Percentiles rank a stretch among this genome's conserved stretches.
These are phyloP conservation scores for Emmonsia crescens DNA, from an alignment of 2,329 filamentous ascomycete genomes.

Conservation along the genomic window DNA sequence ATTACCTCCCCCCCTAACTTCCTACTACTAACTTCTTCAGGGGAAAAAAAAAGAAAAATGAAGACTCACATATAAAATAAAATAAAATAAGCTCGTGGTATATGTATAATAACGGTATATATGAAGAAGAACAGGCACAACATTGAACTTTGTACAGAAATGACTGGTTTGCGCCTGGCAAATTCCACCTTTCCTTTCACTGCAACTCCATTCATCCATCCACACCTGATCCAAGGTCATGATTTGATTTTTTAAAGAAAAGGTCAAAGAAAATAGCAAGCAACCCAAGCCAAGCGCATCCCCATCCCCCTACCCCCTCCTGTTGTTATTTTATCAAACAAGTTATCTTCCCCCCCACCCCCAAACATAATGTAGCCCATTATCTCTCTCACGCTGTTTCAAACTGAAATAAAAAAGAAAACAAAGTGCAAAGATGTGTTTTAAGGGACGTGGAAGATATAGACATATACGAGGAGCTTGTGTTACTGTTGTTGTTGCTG, in stretches of 20 bases:
- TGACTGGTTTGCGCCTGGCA: background rate
- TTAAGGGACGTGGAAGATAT: background rate
- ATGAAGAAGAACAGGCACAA: background rate
- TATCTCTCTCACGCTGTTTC: background rate
- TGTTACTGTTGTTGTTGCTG: background rate
- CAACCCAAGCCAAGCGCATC: background rate
- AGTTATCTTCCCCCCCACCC: background rate
- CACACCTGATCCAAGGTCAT: background rate
- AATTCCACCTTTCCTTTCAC: background rate
- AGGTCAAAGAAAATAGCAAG: background rate
- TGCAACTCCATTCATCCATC: constrained; percentile 1
- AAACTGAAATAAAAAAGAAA: background rate
- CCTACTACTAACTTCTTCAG: background rate
- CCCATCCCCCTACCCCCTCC: no score
- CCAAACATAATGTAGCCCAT: background rate
- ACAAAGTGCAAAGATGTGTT: background rate
- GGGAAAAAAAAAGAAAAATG: background rate
- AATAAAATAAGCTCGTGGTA: background rate
- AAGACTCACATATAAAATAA: background rate
- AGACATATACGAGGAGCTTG: background rate
- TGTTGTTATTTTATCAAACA: background rate
- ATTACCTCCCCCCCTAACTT: background rate
- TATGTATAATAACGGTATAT: background rate
- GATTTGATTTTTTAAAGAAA: background rate
- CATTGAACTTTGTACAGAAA: background rate